Evolutionary conservation across 345 rosid species (phyloP).

Genomic region (Salix dunnii): DNA sequence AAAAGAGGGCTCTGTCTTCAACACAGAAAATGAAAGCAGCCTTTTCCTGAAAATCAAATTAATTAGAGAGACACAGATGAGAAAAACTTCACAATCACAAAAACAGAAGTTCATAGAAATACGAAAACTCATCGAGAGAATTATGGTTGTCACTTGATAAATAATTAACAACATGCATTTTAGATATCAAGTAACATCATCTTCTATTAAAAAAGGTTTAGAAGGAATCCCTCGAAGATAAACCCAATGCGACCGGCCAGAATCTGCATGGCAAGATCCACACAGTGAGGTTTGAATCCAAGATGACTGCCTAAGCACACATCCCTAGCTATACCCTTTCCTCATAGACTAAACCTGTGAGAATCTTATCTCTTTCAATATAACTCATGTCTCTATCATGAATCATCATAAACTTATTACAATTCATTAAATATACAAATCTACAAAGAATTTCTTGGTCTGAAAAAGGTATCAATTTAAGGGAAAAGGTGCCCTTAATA

Average conservation of each 20-base stretch:
- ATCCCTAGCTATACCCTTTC: neutral
- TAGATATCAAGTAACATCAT: neutral
- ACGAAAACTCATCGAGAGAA: neutral
- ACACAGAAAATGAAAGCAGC: conserved; percentile 95
- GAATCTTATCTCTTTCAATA: neutral
- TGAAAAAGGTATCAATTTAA: neutral
- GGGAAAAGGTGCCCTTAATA: neutral
- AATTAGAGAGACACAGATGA: neutral
- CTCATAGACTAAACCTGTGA: neutral
- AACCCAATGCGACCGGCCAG: neutral
- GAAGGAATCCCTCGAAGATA: neutral
- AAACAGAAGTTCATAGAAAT: neutral
- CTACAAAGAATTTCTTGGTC: neutral
- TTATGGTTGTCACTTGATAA: neutral
- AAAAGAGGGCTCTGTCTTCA: conserved; percentile 91
- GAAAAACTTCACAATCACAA: neutral
- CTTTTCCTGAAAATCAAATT: conserved; percentile 59
- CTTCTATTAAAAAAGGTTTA: neutral
- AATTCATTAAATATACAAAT: neutral
- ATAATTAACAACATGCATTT: neutral
- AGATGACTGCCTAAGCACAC: neutral
- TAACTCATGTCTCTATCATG: neutral
- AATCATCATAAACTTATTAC: neutral
- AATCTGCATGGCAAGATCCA: neutral
- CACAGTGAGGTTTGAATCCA: neutral